Evolutionary conservation across 2,329 filamentous ascomycete genomes (phyloP).

Genomic region (Westerdykella aurantiaca): DNA sequence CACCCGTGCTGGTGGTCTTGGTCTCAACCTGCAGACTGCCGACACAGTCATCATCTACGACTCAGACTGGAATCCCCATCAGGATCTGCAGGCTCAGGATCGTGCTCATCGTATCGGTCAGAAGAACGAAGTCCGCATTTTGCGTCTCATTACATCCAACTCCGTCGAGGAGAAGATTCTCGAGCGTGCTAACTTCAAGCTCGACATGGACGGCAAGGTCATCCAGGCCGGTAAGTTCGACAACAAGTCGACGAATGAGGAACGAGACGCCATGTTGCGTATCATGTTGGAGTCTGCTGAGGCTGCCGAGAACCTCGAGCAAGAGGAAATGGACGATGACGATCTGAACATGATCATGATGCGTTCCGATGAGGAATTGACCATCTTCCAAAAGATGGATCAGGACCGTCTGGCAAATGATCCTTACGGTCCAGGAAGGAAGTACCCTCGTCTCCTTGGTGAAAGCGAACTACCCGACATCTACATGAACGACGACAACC

Average conservation of each 20-base stretch:
- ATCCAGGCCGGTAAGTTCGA: slow-evolving; percentile 99
- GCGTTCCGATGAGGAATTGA: slow-evolving; percentile 73
- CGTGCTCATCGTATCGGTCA: slow-evolving; percentile 99
- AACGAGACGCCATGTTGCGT: slow-evolving; percentile 92
- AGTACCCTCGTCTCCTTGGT: slow-evolving; percentile 71
- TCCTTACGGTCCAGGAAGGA: slow-evolving; percentile 67
- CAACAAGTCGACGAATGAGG: slow-evolving; percentile 97
- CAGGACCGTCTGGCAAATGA: slow-evolving; percentile 62
- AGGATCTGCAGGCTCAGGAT: slow-evolving; percentile 98
- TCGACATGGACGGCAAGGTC: slow-evolving; percentile 99
- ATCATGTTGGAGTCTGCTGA: slow-evolving; percentile 82
- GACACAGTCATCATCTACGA: slow-evolving; percentile 99
- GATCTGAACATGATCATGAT: slow-evolving; percentile 94
- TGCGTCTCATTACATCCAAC: slow-evolving; percentile 91
- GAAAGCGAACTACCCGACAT: slow-evolving; percentile 91
- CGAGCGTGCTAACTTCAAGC: slow-evolving; percentile 92
- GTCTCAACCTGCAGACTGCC: slow-evolving; percentile 93
- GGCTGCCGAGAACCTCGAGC: slow-evolving; percentile 65
- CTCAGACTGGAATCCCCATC: slow-evolving; percentile 98
- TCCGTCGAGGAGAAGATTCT: slow-evolving; percentile 98
- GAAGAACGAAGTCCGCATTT: slow-evolving; percentile 97
- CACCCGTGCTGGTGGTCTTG: slow-evolving; percentile 94
- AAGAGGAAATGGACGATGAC: slow-evolving; percentile 98
- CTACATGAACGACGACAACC: slow-evolving; percentile 81
- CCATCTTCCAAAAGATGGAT: slow-evolving; percentile 76